Evolutionary conservation across 2,329 filamentous ascomycete species (phyloP), one percentile per base, ranked within the genome.

Genomic region (Pseudopyricularia cyperi): DNA sequence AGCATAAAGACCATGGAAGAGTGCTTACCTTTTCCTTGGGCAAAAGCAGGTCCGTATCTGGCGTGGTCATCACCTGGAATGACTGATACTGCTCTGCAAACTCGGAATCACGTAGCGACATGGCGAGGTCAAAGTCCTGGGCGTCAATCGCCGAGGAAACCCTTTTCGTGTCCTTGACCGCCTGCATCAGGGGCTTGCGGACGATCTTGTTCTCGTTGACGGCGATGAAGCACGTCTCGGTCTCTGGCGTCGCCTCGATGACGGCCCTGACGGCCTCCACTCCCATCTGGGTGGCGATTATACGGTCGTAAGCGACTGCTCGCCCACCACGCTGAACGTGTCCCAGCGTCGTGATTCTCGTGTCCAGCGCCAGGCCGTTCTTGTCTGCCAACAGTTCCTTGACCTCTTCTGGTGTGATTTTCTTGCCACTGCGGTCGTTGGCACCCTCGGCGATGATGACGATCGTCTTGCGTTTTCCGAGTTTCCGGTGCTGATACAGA

Each of bases 141-240:
- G 76, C 80, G 24, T 88, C 78, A 53, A 98, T 95, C 32, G 87
- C 86, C 58, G 79, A 78, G 14, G 89, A 80, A 1, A 97, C 88
- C 52, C 86, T 78, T 66, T 96, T 85, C 28, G 93, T 98, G 62
- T 89, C 80, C 47, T 79, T 72, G 11, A 98, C 93, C 1, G 93
- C 90, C 63, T 95, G 80, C 73, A 97, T 86, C 26, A 98, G 73
- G 19, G 89, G 85, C 60, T 90, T 89, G 52, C 90, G 82, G 57
- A 89, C 83, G 64, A 98, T 97, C 72, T 98, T 95, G 77, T 97
- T 97, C 73, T 98, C 93, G 57, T 85, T 90, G 59, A 98, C 90
- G 59, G 89, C 90, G 64, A 98, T 97, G 63, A 98, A 90, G 53
- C 89, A 91, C 48, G 89, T 95, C 52, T 89, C 87, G 0, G 87